Evolutionary conservation across 306 rosid genomes (phyloP).

Genomic region (Geum urbanum): DNA sequence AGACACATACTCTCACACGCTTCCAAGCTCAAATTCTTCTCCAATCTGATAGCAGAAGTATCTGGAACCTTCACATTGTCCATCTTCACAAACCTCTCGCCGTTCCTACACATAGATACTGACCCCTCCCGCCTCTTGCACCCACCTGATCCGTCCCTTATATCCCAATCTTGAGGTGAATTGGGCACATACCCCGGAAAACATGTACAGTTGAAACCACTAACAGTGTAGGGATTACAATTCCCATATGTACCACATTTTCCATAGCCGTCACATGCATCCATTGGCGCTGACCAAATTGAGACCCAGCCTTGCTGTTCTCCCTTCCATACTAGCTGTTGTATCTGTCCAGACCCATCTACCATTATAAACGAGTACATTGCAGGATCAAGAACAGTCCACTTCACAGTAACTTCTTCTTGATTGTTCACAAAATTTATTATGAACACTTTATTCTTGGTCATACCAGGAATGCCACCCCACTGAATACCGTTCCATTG

Average conservation of each 20-base stretch:
- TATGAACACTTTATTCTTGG: conserved; percentile 12
- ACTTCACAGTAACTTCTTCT: conserved; percentile 17
- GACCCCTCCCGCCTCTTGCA: conserved; percentile 43
- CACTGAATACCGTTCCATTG: conserved; percentile 40
- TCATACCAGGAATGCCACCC: conserved; percentile 32
- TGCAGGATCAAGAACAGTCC: conserved; percentile 20
- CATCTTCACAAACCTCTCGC: conserved; percentile 62
- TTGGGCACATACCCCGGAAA: conserved; percentile 60
- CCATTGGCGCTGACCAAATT: conserved; percentile 38
- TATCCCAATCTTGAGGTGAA: conserved; percentile 35
- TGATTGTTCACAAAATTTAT: conserved; percentile 14
- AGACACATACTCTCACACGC: conserved; percentile 46
- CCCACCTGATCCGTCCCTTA: conserved; percentile 48
- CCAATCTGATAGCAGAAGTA: conserved; percentile 30
- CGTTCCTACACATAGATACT: conserved; percentile 36
- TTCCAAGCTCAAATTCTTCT: conserved; percentile 21
- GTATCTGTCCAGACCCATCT: conserved; percentile 30
- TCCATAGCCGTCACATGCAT: conserved; percentile 49
- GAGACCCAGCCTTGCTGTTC: conserved; percentile 32
- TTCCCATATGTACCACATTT: conserved; percentile 43
- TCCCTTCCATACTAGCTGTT: conserved; percentile 37
- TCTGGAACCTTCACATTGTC: conserved; percentile 49
- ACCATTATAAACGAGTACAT: conserved; percentile 7
- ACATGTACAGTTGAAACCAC: conserved; percentile 43
- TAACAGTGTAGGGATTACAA: conserved; percentile 39